Percentiles rank a stretch among this genome's conserved stretches.
Conservation (phyloP, 306 rosid genomes). For the Alnus glutinosa region DNA sequence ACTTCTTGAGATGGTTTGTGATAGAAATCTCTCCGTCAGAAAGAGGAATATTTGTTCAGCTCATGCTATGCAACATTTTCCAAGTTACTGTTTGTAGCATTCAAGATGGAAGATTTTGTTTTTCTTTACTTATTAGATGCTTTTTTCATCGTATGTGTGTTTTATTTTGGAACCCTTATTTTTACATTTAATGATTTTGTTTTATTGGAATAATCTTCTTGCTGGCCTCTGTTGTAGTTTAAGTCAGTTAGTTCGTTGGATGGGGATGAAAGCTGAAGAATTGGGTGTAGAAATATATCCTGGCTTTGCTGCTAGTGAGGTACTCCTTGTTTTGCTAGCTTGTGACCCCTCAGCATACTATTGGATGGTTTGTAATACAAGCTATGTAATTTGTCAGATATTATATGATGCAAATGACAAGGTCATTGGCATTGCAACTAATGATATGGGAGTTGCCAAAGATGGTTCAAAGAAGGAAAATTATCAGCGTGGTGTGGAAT, state of each 20-base stretch:
- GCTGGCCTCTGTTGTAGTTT: constrained; percentile 54
- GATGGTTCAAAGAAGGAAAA: constrained; percentile 89
- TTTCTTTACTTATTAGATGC: background rate
- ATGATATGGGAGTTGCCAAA: constrained; percentile 92
- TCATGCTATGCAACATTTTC: constrained; percentile 13
- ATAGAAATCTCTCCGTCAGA: background rate
- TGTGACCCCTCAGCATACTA: constrained; percentile 18
- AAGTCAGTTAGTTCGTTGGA: constrained; percentile 91
- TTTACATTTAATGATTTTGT: background rate
- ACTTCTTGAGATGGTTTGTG: background rate
- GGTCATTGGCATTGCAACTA: constrained; percentile 85
- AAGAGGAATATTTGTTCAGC: background rate
- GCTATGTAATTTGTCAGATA: constrained; percentile 49
- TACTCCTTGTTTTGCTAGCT: constrained; percentile 34
- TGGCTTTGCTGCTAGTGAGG: constrained; percentile 97
- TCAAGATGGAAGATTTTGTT: background rate
- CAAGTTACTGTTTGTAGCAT: background rate
- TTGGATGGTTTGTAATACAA: constrained; percentile 17
- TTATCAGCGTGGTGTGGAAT: constrained; percentile 78
- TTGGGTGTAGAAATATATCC: constrained; percentile 95
- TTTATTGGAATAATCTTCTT: constrained; percentile 21
- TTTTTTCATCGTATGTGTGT: constrained; percentile 11
- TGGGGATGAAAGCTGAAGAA: constrained; percentile 96
- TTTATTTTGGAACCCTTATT: constrained; percentile 15
- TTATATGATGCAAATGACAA: constrained; percentile 62